A percentile compares a stretch with the other conserved stretches of the same genome.
Conservation (phyloP, 495 filamentous ascomycete species). For the Penicillium mononematosum region DNA sequence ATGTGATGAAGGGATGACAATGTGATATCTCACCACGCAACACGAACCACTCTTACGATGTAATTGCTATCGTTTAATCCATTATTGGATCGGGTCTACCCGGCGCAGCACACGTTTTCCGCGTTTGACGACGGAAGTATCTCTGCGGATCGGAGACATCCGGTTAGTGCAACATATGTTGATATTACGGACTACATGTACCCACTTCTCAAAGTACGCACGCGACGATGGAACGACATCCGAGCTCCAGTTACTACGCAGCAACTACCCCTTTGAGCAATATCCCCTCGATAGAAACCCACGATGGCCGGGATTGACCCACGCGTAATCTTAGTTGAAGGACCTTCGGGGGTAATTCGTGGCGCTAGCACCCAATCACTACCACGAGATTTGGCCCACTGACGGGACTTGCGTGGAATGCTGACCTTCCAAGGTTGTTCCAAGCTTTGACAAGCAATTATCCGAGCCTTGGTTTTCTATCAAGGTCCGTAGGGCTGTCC, state of each 20-base stretch:
- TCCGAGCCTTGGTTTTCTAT: background rate
- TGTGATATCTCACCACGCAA: conserved; percentile 1
- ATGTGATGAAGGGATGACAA: conserved; percentile 18
- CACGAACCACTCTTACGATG: background rate
- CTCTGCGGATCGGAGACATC: background rate
- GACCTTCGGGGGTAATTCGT: conserved; percentile 27
- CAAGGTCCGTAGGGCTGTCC: background rate
- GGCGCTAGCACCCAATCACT: conserved; percentile 19
- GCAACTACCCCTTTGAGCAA: background rate
- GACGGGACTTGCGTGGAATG: conserved; percentile 1
- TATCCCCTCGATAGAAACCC: background rate
- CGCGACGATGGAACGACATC: background rate
- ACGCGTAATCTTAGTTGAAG: conserved; percentile 22
- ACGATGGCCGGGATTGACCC: conserved; percentile 7
- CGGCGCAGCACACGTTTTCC: background rate
- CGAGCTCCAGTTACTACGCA: background rate
- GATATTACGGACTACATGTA: background rate
- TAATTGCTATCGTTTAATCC: background rate
- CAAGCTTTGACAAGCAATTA: conserved; percentile 12
- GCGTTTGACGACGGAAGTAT: background rate
- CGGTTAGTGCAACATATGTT: background rate
- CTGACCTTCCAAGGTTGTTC: background rate
- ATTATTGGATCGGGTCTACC: conserved; percentile 5
- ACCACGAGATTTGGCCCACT: conserved; percentile 7
- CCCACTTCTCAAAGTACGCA: background rate